Base-by-base conservation (phyloP, 345 rosid species). In the Citrus reticulata region DNA sequence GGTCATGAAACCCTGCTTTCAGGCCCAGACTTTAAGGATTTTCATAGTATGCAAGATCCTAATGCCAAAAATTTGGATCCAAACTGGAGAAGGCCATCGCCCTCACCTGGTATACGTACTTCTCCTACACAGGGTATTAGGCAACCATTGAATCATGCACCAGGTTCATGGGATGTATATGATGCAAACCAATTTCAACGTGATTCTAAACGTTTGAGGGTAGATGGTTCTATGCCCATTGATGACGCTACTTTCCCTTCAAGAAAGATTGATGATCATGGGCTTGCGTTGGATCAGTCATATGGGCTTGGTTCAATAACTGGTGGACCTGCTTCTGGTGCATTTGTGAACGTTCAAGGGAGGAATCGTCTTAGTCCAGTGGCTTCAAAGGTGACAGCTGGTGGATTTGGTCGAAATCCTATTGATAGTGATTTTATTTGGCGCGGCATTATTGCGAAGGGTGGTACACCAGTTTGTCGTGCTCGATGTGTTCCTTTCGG, bases 391-490 rank as follows among this genome's bases (percentile, higher is more conserved):
- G 72, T 78, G 51, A 7, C 77, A 75, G 35, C 78, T 6, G 87
- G 81, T 10, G 88, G 88, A 73, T 78, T 84, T 10, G 78, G 78
- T 61, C 83, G 80, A 35, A 85, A 76, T 25, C 76, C 62, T 75
- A 57, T 82, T 75, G 93, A 85, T 85, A 58, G 74, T 79, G 97
- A 93, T 83, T 87, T 35, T 81, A 88, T 89, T 59, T 92, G 96
- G 96, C 88, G 96, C 35, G 96, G 96, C 42, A 74, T 87, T 57
- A 87, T 92, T 84, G 93, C 93, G 7, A 92, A 92, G 85, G 96
- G 96, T 74, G 96, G 96, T 81, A 90, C 90, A 7, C 90, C 90
- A 64, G 93, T 92, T 74, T 92, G 96, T 78, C 87, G 82, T 78
- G 92, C 93, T 63, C 92, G 96, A 74, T 92, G 96, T 76, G 87